Conservation (phyloP, 2,329 filamentous ascomycete species). For the Aspergillus bombycis region DNA sequence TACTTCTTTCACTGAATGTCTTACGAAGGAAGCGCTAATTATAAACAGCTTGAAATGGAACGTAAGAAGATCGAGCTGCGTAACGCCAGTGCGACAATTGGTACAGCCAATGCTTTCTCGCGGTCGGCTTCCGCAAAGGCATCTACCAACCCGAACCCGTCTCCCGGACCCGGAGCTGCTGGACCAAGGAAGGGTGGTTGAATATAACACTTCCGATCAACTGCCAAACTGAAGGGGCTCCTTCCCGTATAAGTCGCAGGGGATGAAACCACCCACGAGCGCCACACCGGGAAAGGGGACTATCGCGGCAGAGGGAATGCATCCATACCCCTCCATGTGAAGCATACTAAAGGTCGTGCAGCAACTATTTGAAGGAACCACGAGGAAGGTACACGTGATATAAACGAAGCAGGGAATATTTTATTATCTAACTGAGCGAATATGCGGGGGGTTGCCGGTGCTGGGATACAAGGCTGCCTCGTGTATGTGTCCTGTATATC, state of each 20-base stretch:
- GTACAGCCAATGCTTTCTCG: constrained; percentile 33
- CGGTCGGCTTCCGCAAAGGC: constrained; percentile 16
- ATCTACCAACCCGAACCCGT: constrained; percentile 21
- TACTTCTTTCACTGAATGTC: background rate
- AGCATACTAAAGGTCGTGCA: background rate
- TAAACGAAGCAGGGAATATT: background rate
- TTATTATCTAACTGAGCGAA: background rate
- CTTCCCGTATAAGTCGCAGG: constrained; percentile 1
- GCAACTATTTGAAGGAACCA: background rate
- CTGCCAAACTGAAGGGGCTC: background rate
- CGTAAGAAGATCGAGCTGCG: constrained; percentile 51
- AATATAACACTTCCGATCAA: background rate
- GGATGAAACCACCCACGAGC: constrained; percentile 3
- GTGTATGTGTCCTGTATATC: constrained; percentile 6
- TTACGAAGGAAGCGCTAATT: constrained; percentile 8
- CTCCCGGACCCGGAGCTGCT: constrained; percentile 28
- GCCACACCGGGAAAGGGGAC: background rate
- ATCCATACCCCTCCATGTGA: background rate
- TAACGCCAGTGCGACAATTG: constrained; percentile 44
- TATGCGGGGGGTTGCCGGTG: constrained; percentile 1
- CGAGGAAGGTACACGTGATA: background rate
- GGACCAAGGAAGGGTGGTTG: constrained; percentile 38
- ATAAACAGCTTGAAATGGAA: constrained; percentile 50
- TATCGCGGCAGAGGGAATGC: background rate
- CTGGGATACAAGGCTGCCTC: background rate